These are phyloP conservation scores for Prunus campanulata DNA, from an alignment of 306 rosid species.

Conservation along the genomic window DNA sequence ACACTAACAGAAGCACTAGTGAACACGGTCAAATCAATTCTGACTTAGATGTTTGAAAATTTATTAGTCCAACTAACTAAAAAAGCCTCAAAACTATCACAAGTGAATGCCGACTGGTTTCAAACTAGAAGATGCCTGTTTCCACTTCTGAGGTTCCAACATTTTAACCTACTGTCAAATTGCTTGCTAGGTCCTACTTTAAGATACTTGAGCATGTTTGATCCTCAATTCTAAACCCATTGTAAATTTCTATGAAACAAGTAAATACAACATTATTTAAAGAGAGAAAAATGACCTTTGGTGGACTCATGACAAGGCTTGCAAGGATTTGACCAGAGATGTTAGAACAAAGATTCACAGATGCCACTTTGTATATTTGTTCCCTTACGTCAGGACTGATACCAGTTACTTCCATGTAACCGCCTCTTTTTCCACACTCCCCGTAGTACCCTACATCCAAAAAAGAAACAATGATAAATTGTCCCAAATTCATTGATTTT, in stretches of 20 bases:
- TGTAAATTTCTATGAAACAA: not conserved
- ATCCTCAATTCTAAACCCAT: not conserved
- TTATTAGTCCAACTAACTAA: not conserved
- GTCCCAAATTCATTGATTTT: not conserved
- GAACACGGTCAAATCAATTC: not conserved
- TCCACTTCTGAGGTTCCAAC: not conserved
- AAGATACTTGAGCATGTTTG: not conserved
- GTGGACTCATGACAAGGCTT: conserved; percentile 92
- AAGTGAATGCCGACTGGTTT: not conserved
- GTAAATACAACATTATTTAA: not conserved
- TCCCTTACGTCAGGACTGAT: conserved; percentile 75
- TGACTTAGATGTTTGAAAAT: not conserved
- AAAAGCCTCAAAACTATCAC: not conserved
- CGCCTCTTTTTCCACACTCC: conserved; percentile 95
- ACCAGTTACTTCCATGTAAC: conserved; percentile 93
- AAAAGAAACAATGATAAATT: conserved; percentile 5
- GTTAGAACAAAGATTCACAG: conserved; percentile 90
- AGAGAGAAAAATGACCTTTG: conserved; percentile 56
- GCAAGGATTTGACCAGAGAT: conserved; percentile 87
- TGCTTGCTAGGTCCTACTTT: not conserved
- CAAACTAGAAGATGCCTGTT: not conserved
- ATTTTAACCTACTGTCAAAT: not conserved
- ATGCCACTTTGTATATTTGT: conserved; percentile 82
- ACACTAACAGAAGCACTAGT: not conserved
- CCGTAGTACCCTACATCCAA: conserved; percentile 67